Base-by-base conservation (phyloP, 2,329 filamentous ascomycete species). In the Geosmithia morbida region DNA sequence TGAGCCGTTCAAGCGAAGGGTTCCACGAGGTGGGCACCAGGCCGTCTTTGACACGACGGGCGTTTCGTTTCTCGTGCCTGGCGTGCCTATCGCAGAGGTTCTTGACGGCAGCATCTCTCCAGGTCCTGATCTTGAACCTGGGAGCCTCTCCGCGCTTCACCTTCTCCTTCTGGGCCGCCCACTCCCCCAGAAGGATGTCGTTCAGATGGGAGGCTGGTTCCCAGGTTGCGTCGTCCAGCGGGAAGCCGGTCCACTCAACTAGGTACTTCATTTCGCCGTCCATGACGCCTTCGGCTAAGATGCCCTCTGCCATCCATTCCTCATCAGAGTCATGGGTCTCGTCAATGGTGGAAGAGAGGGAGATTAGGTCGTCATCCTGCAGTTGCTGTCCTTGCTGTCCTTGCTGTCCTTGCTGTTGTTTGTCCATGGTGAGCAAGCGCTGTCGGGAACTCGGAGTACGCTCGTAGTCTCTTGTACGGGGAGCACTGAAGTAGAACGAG, bases 241-340 rank as follows among this genome's bases (percentile, higher is more conserved):
- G 51, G 44, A 55, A 67, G 2, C 58, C 59, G 18, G 60, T 55
- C 66, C 66, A 69, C 47, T 61, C 51, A 11, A 68, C 56, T 3
- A 69, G 57, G 49, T 61, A 69, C 43, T 51, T 42, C 2, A 48
- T 48, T 19, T 50, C 44, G 2, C 57, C 59, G 2, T 55, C 49
- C 2, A 61, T 49, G 3, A 53, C 47, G 7, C 60, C 63, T 51
- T 78, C 68, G 0, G 70, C 68, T 6, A 80, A 61, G 41, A 83
- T 69, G 11, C 61, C 59, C 41, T 74, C 69, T 6, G 81, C 68
- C 6, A 62, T 56, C 57, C 71, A 80, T 50, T 72, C 69, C 5
- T 66, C 59, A 16, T 68, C 62, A 10, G 63, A 58, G 3, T 69
- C 66, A 39, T 53, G 46, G 7, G 22, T 20, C 18, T 45, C 47